Evolutionary conservation across 495 filamentous ascomycete genomes (phyloP).

Genomic region (Neurospora tetrasperma): DNA sequence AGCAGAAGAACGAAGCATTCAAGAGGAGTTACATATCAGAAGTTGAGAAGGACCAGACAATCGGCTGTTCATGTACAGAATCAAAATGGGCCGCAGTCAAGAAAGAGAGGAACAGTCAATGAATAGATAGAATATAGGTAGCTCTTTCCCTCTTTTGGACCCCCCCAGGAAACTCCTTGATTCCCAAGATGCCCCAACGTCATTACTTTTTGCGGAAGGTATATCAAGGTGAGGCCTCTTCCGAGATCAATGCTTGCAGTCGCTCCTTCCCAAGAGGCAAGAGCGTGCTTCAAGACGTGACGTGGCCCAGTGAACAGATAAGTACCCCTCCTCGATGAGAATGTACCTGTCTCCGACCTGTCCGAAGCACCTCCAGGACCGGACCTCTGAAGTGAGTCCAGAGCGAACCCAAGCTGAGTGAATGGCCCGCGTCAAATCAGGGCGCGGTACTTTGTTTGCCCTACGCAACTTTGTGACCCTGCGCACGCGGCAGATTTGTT

Average conservation of each 20-base stretch:
- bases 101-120: not conserved
- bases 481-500: not conserved
- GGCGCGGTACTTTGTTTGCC: not conserved
- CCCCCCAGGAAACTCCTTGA: too few relatives aligned
- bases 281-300: not conserved
- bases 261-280: not conserved
- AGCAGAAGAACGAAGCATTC: not conserved
- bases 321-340: not conserved
- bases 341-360: not conserved
- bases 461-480: not conserved
- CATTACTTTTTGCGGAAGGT: not conserved
- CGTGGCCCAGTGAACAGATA: not conserved
- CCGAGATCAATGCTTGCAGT: not conserved
- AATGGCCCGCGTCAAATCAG: not conserved
- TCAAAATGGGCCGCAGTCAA: too few relatives aligned
- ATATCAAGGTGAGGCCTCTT: not conserved
- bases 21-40: not conserved
- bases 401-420: not conserved
- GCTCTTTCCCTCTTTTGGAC: too few relatives aligned
- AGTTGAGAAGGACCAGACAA: not conserved
- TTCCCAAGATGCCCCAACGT: not conserved
- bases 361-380: not conserved
- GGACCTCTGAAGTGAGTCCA: not conserved
- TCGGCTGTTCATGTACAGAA: too few relatives aligned
- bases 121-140: not conserved